Base-by-base conservation (phyloP, 1,139 yeast species). In the Chernovozyma sophiae-reginae region DNA sequence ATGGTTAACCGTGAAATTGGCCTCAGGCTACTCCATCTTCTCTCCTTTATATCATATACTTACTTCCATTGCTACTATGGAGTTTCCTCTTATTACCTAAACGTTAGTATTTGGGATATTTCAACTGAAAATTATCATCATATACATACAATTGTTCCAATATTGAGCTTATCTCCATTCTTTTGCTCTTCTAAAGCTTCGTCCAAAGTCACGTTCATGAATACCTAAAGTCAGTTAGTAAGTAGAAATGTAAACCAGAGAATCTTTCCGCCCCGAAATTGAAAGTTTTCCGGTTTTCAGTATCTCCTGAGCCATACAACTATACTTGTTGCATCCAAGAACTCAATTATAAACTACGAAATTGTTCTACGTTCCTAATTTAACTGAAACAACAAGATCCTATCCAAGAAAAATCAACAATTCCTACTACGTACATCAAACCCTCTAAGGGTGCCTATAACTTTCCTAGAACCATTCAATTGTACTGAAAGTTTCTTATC, bases 361-460 rank as follows among this genome's bases (percentile, higher is more conserved):
- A n/a, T n/a, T n/a, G n/a, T n/a, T n/a, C n/a, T n/a, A n/a, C n/a
- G n/a, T n/a, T n/a, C n/a, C n/a, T n/a, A n/a, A n/a, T n/a, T n/a
- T n/a, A n/a, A n/a, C n/a, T n/a, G n/a, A n/a, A n/a, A n/a, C n/a
- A n/a, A n/a, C n/a, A n/a, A n/a, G n/a, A n/a, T n/a, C n/a, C n/a
- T n/a, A n/a, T n/a, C n/a, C n/a, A n/a, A n/a, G n/a, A n/a, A n/a
- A n/a, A n/a, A n/a, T n/a, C n/a, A n/a, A n/a, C n/a, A n/a, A n/a
- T n/a, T n/a, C n/a, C n/a, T n/a, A n/a, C 43, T 50, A 62, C 75
- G 44, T 51, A 77, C 80, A 54, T 86, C 96, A 55, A 79, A 86
- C 10, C 96, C 96, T 53, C 85, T 68, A 40, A 86, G 68, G 6
- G 77, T 73, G 2, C 96, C 96, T 3, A 74, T 70, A 6, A 86